Base-by-base conservation (phyloP, 1,139 yeast genomes). In the Kodamaea plutei region DNA sequence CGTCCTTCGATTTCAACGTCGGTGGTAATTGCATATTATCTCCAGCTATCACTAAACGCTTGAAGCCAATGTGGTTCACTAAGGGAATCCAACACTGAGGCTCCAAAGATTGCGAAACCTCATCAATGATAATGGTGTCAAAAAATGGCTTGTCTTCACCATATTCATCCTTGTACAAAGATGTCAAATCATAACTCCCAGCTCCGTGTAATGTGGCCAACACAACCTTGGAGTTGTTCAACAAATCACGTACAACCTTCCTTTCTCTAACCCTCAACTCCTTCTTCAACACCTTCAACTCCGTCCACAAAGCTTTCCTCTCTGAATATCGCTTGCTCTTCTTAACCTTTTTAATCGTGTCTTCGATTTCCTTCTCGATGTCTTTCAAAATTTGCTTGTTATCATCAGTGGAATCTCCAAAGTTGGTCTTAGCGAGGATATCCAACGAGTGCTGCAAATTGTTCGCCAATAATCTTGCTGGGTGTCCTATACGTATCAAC, bases 81-180 rank as follows among this genome's bases (percentile, higher is more conserved):
- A 91, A 41, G 0, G 98, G 97, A 18, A 91, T 87, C 97, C 97
- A 89, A 50, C 96, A 88, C 47, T 91, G 95, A 1, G 97, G 95
- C 49, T 91, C 96, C 35, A 89, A 58, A 4, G 96, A 73, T 54
- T 91, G 98, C 0, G 96, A 87, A 0, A 91, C 96, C 56, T 91
- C 98, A 55, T 91, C 98, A 26, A 91, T 88, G 13, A 91, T 84
- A 15, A 91, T 69, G 0, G 95, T 80, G 46, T 85, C 88, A 48
- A 91, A 87, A 11, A 79, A 49, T 5, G 68, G 69, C 43, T 46
- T 54, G 11, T 43, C 60, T 20, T 51, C 58, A 12, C 25, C 29
- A 15, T 26, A 31, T 6, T 20, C 19, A 23, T 54, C 42, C 22
- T 54, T 52, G 50, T 73, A 69, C 28, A 76, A 60, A 4, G 72